These are phyloP conservation scores for Candolleomyces efflorescens DNA, from an alignment of 768 basidiomycete genomes.

Conservation along the genomic window DNA sequence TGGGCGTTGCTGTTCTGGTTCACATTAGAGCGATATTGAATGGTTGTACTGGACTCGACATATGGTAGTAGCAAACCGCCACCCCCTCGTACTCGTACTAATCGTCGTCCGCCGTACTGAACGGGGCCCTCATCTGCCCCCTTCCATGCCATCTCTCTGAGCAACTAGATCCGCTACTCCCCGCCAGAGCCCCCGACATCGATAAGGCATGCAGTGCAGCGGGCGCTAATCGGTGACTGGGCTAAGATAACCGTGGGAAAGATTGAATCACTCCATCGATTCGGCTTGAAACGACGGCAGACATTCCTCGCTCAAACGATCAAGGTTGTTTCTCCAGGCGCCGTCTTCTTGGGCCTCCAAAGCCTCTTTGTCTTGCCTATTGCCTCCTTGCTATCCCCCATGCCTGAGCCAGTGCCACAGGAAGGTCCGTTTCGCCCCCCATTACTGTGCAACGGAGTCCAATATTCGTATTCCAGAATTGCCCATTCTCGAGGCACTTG, in stretches of 20 bases:
- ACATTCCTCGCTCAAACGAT: background rate
- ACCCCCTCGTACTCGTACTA: too few relatives aligned
- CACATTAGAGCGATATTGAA: too few relatives aligned
- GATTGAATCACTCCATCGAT: constrained; percentile 11
- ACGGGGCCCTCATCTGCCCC: too few relatives aligned
- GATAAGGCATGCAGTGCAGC: too few relatives aligned
- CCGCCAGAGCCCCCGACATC: background rate
- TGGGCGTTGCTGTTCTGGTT: too few relatives aligned
- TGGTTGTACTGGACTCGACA: too few relatives aligned
- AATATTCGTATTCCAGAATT: constrained; percentile 52
- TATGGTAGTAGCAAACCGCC: too few relatives aligned
- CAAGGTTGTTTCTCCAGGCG: too few relatives aligned
- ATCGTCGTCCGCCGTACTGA: too few relatives aligned
- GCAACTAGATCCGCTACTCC: background rate
- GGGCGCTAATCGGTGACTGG: too few relatives aligned
- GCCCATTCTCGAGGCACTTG: constrained; percentile 90
- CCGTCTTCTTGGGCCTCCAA: too few relatives aligned
- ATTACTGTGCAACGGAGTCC: background rate
- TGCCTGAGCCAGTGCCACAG: constrained; percentile 73
- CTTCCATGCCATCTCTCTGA: too few relatives aligned
- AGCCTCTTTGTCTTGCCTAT: background rate
- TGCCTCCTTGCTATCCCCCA: constrained; percentile 18
- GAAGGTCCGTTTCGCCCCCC: constrained; percentile 50
- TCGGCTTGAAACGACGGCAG: background rate
- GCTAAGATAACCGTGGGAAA: constrained; percentile 22